Percentiles rank a stretch among this genome's conserved stretches.
These are phyloP conservation scores for Crithidia mellificae DNA, from an alignment of 208 protist species.

Conservation along the genomic window DNA sequence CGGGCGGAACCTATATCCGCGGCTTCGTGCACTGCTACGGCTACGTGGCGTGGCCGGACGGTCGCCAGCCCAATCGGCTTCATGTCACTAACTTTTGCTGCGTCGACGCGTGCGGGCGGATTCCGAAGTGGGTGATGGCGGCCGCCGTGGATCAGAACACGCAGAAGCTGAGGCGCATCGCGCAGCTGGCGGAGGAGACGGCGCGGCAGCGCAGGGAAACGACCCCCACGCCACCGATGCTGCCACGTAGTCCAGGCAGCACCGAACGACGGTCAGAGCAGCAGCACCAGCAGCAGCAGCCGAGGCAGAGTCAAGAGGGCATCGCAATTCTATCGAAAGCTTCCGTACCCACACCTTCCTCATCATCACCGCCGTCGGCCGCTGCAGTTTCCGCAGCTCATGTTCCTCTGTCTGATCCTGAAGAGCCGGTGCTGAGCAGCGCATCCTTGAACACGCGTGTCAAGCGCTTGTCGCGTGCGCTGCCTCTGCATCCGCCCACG, in stretches of 20 bases:
- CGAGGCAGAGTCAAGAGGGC: background rate
- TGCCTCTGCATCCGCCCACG: background rate
- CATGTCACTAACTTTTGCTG: constrained; percentile 48
- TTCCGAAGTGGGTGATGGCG: constrained; percentile 47
- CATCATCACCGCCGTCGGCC: background rate
- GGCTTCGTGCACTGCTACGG: constrained; percentile 46
- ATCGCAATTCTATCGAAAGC: no score
- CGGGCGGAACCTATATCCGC: constrained; percentile 19
- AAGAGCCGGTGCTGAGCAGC: background rate
- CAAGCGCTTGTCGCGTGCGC: background rate
- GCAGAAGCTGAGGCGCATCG: constrained; percentile 34
- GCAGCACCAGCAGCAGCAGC: background rate
- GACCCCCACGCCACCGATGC: background rate
- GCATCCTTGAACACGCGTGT: background rate
- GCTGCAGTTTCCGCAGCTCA: no score
- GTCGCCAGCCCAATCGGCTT: background rate
- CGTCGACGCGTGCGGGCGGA: constrained; percentile 45
- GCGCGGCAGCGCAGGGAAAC: background rate
- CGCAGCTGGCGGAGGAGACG: constrained; percentile 6
- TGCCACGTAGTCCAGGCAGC: background rate
- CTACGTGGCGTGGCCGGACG: constrained; percentile 32
- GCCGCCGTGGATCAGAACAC: constrained; percentile 36
- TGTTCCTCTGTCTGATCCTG: no score
- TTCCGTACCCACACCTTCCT: no score
- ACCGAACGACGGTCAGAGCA: background rate